These are phyloP conservation scores for Plasmodium falciparum DNA, from an alignment of 169 alveolate species.

Conservation along the genomic window DNA sequence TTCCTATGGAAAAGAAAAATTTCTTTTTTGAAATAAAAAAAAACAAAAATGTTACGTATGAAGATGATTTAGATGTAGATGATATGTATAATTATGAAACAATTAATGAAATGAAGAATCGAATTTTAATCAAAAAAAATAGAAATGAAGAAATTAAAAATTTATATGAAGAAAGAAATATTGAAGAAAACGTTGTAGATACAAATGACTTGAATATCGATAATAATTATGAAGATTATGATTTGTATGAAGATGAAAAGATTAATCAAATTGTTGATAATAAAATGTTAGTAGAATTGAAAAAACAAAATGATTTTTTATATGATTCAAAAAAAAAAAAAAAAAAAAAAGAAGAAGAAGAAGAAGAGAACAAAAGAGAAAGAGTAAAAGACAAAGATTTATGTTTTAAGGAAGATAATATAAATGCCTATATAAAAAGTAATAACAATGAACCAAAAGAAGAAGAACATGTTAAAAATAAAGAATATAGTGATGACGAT, in stretches of 20 bases:
- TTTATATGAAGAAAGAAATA: slow-evolving; percentile 16
- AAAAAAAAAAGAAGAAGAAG: background rate
- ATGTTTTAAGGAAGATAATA: background rate
- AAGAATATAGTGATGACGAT: background rate
- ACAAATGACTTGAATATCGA: background rate
- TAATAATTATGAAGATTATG: background rate
- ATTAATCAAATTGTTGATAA: slow-evolving; percentile 32
- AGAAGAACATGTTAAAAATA: background rate
- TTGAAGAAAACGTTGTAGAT: background rate
- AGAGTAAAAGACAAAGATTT: background rate
- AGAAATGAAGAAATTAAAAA: slow-evolving; percentile 18
- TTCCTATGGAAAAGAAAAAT: background rate
- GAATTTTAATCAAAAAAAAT: slow-evolving; percentile 52
- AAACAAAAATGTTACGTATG: background rate
- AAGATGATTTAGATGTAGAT: slow-evolving; percentile 55
- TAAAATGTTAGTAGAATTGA: background rate
- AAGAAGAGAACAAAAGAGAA: background rate
- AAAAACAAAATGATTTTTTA: background rate
- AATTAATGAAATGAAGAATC: slow-evolving; percentile 40
- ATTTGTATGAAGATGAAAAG: slow-evolving; percentile 26
- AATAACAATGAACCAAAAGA: background rate
- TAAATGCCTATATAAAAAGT: background rate
- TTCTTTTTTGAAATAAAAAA: background rate
- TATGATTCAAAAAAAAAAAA: background rate
- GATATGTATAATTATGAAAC: slow-evolving; percentile 72